phyloP scores from a whole-genome alignment of 768 basidiomycete genomes.

The Tylopilus sp. region DNA sequence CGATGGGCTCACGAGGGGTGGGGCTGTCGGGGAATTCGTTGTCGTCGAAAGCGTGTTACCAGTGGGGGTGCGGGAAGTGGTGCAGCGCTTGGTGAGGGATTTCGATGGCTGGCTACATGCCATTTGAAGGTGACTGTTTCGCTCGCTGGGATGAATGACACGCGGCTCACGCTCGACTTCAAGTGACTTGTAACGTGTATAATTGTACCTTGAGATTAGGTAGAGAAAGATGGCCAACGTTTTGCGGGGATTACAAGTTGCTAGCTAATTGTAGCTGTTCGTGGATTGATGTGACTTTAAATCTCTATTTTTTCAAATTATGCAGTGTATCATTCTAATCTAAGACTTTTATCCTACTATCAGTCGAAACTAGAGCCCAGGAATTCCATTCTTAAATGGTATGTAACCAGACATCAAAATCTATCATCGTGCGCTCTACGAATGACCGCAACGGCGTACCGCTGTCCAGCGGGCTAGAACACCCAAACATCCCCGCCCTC shows the following conservation, averaged over 20 bases:
- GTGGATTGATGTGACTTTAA: too few relatives aligned
- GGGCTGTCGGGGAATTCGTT: not conserved
- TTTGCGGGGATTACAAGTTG: too few relatives aligned
- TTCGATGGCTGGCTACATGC: not conserved
- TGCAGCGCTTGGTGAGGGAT: not conserved
- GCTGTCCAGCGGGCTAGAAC: not conserved
- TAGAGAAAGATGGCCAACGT: too few relatives aligned
- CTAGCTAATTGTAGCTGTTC: too few relatives aligned
- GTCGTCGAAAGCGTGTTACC: not conserved
- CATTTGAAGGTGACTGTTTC: not conserved
- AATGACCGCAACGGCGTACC: not conserved
- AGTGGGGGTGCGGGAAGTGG: not conserved
- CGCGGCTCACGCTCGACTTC: not conserved
- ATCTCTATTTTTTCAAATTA: not conserved
- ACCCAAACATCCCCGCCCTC: not conserved
- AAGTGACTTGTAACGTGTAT: not conserved
- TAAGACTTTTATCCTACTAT: not conserved
- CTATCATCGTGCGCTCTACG: not conserved
- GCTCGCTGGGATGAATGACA: not conserved
- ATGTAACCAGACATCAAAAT: not conserved
- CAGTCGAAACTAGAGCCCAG: not conserved
- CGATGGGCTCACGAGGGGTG: not conserved
- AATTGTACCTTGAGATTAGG: too few relatives aligned
- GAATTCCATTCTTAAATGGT: not conserved
- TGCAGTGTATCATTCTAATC: not conserved